Percentiles rank a stretch among this genome's conserved stretches.
These are phyloP conservation scores for Moesziomyces globuligerus DNA, from an alignment of 1,284 basidiomycete species.

Conservation along the genomic window DNA sequence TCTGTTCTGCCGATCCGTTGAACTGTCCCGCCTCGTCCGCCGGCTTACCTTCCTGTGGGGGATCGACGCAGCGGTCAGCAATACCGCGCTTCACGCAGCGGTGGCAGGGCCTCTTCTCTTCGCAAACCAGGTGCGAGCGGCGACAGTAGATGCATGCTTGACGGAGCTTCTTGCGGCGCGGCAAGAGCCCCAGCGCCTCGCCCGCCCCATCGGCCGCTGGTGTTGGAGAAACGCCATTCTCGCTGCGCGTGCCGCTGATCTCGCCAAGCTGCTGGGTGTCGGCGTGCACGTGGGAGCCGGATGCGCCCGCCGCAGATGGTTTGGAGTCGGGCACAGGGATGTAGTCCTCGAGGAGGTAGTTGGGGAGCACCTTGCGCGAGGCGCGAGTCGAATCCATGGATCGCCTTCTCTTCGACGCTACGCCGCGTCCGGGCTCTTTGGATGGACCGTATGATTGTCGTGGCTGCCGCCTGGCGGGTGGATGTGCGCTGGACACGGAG, in stretches of 20 bases:
- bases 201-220: slow-evolving; percentile 5
- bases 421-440: too few relatives aligned
- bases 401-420: neutral
- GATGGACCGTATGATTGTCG: too few relatives aligned
- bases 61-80: slow-evolving; percentile 42
- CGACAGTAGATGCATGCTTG: slow-evolving; percentile 49
- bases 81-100: slow-evolving; percentile 48
- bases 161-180: slow-evolving; percentile 36
- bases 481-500: too few relatives aligned
- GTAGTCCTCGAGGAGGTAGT: slow-evolving; percentile 48
- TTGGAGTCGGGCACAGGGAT: slow-evolving; percentile 16
- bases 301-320: neutral
- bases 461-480: too few relatives aligned
- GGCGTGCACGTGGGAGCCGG: slow-evolving; percentile 3
- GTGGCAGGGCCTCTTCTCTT: slow-evolving; percentile 43
- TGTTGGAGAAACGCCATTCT: neutral
- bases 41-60: slow-evolving; percentile 15
- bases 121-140: slow-evolving; percentile 43
- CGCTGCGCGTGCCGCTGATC: neutral
- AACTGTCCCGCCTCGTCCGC: neutral
- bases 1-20: neutral
- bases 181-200: slow-evolving; percentile 12
- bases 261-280: neutral
- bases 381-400: slow-evolving; percentile 21
- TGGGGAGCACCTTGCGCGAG: slow-evolving; percentile 42